phyloP scores from a whole-genome alignment of 2,329 filamentous ascomycete species.

The Didymella sp. region DNA sequence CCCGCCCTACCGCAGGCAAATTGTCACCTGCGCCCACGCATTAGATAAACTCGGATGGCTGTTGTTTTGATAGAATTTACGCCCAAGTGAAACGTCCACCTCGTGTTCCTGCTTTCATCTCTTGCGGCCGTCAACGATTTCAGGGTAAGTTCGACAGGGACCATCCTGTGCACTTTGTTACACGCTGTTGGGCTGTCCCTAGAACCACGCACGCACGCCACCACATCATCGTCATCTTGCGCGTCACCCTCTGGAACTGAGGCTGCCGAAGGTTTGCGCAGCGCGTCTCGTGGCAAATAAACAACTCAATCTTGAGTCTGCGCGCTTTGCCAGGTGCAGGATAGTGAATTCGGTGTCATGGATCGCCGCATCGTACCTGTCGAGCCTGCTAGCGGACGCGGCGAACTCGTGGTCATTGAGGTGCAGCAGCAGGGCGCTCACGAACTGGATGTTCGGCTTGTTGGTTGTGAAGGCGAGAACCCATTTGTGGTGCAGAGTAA shows the following conservation, averaged over 20 bases:
- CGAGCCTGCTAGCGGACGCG: slow-evolving; percentile 60
- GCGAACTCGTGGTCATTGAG: slow-evolving; percentile 67
- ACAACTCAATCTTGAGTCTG: not conserved
- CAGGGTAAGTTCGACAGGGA: slow-evolving; percentile 19
- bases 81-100: slow-evolving; percentile 23
- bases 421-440: slow-evolving; percentile 60
- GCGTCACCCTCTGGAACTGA: slow-evolving; percentile 11
- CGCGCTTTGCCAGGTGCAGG: not conserved
- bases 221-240: slow-evolving; percentile 22
- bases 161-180: slow-evolving; percentile 15
- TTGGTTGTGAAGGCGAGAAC: slow-evolving; percentile 71
- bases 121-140: slow-evolving; percentile 6
- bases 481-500: slow-evolving; percentile 66
- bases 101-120: slow-evolving; percentile 16
- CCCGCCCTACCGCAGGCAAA: not conserved
- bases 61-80: slow-evolving; percentile 18
- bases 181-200: slow-evolving; percentile 6
- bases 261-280: not conserved
- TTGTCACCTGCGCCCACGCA: not conserved
- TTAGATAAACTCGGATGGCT: slow-evolving; percentile 22
- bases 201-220: slow-evolving; percentile 7
- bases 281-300: slow-evolving; percentile 1
- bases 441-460: slow-evolving; percentile 67
- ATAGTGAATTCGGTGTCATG: slow-evolving; percentile 8
- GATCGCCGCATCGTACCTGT: slow-evolving; percentile 59